Percentiles rank a stretch among this genome's conserved stretches.
Evolutionary conservation across 106 monocot genomes (phyloP).

Genomic region (Apostasia ramifera): DNA sequence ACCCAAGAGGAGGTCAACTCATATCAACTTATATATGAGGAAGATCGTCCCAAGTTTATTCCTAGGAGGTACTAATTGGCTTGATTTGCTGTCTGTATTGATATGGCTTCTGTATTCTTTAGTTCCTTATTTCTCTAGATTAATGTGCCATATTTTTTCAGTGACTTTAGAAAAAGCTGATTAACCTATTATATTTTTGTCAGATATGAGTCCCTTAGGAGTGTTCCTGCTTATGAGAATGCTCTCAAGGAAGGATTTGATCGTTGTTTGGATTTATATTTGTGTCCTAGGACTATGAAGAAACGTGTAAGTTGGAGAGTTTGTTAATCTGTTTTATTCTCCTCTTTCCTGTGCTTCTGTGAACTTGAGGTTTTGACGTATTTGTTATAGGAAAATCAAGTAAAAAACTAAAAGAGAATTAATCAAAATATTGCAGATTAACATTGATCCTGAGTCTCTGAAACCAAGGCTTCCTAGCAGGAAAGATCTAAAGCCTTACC

Average conservation of each 20-base stretch:
- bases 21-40: conserved; percentile 91
- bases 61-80: conserved; percentile 58
- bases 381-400: background rate
- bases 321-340: background rate
- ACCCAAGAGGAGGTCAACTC: conserved; percentile 92
- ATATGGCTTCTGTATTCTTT: background rate
- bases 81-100: background rate
- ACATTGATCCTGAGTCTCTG: conserved; percentile 95
- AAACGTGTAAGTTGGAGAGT: conserved; percentile 58
- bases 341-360: background rate
- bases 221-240: conserved; percentile 89
- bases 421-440: conserved; percentile 43
- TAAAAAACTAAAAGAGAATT: background rate
- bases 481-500: conserved; percentile 96
- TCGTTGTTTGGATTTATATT: conserved; percentile 83
- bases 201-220: conserved; percentile 80
- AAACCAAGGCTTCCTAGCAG: conserved; percentile 87
- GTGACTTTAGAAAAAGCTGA: background rate
- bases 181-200: conserved; percentile 4
- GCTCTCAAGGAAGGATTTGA: conserved; percentile 82
- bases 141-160: background rate
- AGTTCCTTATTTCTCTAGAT: background rate
- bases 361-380: background rate
- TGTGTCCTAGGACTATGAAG: conserved; percentile 85
- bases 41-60: conserved; percentile 97